phyloP scores from a whole-genome alignment of 108 stramenopile species.

The Conticribra guillardii region DNA sequence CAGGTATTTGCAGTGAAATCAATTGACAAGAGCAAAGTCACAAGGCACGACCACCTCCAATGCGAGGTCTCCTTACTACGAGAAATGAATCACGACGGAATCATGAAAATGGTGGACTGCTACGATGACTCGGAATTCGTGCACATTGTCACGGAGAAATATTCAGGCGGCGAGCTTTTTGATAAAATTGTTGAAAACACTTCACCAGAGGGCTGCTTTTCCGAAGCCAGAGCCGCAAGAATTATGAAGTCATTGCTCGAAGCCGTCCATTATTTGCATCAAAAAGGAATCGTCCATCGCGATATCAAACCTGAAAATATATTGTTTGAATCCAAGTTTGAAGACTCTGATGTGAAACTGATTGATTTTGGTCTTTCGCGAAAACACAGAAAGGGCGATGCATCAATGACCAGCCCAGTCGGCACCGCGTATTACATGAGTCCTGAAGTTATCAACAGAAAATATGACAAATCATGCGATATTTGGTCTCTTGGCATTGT shows the following conservation, averaged over 20 bases:
- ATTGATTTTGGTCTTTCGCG: conserved; percentile 66
- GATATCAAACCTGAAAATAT: too few relatives aligned
- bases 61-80: conserved; percentile 17
- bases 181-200: conserved; percentile 35
- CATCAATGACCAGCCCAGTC: conserved; percentile 15
- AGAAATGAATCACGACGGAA: conserved; percentile 20
- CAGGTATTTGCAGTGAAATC: conserved; percentile 61
- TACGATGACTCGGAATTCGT: conserved; percentile 43
- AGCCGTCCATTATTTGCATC: conserved; percentile 61
- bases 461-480: conserved; percentile 72
- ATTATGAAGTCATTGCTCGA: conserved; percentile 52
- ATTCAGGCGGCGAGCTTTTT: conserved; percentile 70
- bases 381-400: conserved; percentile 13
- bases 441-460: conserved; percentile 60
- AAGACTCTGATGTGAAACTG: conserved; percentile 40
- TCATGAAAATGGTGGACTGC: too few relatives aligned
- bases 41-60: conserved; percentile 20
- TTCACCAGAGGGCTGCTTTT: conserved; percentile 19
- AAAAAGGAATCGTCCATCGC: conserved; percentile 59
- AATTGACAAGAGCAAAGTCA: conserved; percentile 46
- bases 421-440: conserved; percentile 70
- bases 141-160: conserved; percentile 62
- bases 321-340: conserved; percentile 49
- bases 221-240: conserved; percentile 45
- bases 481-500: conserved; percentile 96